Percentiles rank a stretch among this genome's conserved stretches.
Evolutionary conservation across 108 stramenopile species (phyloP).

Genomic region (Skeletonema potamos): DNA sequence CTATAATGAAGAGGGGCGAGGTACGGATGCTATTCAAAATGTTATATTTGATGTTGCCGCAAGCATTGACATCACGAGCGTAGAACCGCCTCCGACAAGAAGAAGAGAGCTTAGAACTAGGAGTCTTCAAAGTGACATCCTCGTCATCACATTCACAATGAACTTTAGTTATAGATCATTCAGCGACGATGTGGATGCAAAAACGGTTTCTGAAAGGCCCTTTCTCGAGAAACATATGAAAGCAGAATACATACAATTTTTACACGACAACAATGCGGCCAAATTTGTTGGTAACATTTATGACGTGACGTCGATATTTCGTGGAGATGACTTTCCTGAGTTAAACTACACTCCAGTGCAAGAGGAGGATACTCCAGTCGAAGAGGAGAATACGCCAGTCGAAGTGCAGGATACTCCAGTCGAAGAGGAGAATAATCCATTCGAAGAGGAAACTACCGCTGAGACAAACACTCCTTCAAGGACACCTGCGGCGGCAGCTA

Average conservation of each 20-base stretch:
- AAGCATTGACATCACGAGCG: conserved; percentile 18
- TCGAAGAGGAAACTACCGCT: neutral
- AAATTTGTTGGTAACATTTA: conserved; percentile 12
- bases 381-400: neutral
- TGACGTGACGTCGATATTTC: conserved; percentile 19
- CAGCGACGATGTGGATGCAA: conserved; percentile 6
- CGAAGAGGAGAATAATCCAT: neutral
- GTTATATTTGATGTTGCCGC: conserved; percentile 32
- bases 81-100: neutral
- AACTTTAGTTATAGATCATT: conserved; percentile 25
- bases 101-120: neutral
- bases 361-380: neutral
- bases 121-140: conserved; percentile 2
- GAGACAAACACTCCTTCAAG: neutral
- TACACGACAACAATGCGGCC: conserved; percentile 18
- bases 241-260: conserved; percentile 9
- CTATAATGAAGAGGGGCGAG: conserved; percentile 21
- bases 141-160: conserved; percentile 26
- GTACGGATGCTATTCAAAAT: conserved; percentile 34
- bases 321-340: conserved; percentile 29
- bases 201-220: conserved; percentile 27
- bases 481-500: neutral
- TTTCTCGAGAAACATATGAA: conserved; percentile 21
- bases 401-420: neutral
- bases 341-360: neutral